Conservation (phyloP, 2,329 filamentous ascomycete species). For the Trichoderma koningii region DNA sequence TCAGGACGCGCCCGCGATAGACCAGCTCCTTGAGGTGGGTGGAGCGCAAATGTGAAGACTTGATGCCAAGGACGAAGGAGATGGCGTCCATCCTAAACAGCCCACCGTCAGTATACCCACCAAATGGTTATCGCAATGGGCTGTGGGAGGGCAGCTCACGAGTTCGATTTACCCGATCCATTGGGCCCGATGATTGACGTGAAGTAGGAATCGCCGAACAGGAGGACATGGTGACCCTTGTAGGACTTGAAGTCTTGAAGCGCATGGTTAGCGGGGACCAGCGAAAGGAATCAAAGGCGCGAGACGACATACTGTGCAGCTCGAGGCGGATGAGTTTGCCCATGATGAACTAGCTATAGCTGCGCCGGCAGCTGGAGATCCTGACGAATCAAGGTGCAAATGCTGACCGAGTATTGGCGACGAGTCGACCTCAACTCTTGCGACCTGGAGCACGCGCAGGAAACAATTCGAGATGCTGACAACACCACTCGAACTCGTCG, state of each 20-base stretch:
- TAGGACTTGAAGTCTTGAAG: slow-evolving; percentile 95
- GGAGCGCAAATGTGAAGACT: slow-evolving; percentile 96
- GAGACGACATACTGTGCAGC: slow-evolving; percentile 72
- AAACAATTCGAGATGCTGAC: slow-evolving; percentile 6
- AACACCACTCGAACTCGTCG: slow-evolving; percentile 20
- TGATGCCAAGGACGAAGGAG: slow-evolving; percentile 97
- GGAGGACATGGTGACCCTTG: slow-evolving; percentile 89
- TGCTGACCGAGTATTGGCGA: neutral
- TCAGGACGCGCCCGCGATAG: slow-evolving; percentile 90
- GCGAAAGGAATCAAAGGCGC: neutral
- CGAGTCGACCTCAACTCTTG: slow-evolving; percentile 1
- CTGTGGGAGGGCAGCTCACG: slow-evolving; percentile 56
- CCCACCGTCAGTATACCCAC: slow-evolving; percentile 1
- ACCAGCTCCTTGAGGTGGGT: slow-evolving; percentile 91
- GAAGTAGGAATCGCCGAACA: slow-evolving; percentile 98
- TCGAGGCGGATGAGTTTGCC: slow-evolving; percentile 94
- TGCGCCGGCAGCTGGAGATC: neutral
- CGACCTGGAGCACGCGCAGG: slow-evolving; percentile 21
- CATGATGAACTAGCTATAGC: slow-evolving; percentile 61
- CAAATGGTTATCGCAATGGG: neutral
- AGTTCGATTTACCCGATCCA: slow-evolving; percentile 99
- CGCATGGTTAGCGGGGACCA: slow-evolving; percentile 6
- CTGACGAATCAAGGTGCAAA: neutral
- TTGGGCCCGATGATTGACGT: slow-evolving; percentile 99
- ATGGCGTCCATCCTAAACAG: slow-evolving; percentile 89